These are phyloP conservation scores for Cucurbita argyrosperma DNA, from an alignment of 306 rosid genomes.

Conservation along the genomic window DNA sequence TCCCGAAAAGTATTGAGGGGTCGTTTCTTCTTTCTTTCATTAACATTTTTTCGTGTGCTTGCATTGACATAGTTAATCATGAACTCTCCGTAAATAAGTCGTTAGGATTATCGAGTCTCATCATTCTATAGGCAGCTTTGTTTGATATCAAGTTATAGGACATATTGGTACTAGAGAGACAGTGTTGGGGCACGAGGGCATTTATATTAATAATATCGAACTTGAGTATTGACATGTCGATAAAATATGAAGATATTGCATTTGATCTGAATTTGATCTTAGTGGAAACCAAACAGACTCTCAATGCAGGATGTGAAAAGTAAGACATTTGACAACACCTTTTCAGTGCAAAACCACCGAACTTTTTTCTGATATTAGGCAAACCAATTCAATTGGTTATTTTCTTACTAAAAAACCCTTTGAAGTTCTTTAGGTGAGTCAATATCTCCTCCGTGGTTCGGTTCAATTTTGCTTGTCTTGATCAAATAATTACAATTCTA, in stretches of 20 bases:
- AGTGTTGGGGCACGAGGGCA: no score
- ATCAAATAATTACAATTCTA: background rate
- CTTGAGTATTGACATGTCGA: no score
- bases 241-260: background rate
- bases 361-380: background rate
- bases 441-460: background rate
- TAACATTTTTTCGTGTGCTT: background rate
- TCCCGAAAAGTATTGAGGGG: background rate
- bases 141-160: no score
- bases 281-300: background rate
- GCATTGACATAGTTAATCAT: background rate
- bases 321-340: background rate
- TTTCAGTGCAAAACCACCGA: background rate
- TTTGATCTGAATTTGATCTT: background rate
- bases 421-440: background rate
- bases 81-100: background rate
- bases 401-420: background rate
- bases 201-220: background rate
- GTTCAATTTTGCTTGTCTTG: background rate
- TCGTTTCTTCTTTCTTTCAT: background rate
- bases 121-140: no score
- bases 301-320: background rate
- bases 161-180: no score
- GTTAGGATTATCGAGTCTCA: no score
- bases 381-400: background rate